Evolutionary conservation across 192 early-diverging fungal species (phyloP).

Genomic region (Cetraspora pellucida): DNA sequence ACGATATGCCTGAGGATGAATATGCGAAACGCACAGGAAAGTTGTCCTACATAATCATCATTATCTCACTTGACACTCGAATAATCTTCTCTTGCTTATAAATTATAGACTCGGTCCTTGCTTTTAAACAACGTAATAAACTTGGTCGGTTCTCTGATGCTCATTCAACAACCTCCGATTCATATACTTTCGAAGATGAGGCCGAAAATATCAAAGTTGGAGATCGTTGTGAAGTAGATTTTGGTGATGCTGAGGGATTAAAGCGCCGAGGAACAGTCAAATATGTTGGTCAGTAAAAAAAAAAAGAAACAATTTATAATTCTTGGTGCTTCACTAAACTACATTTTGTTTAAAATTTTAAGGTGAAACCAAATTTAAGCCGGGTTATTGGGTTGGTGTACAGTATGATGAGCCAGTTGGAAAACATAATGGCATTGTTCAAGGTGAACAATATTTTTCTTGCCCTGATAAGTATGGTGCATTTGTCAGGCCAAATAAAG

Average conservation of each 20-base stretch:
- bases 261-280: slow-evolving; percentile 64
- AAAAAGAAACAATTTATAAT: background rate
- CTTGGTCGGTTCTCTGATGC: slow-evolving; percentile 82
- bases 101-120: slow-evolving; percentile 75
- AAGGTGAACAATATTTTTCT: slow-evolving; percentile 77
- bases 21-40: slow-evolving; percentile 80
- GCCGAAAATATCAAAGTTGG: slow-evolving; percentile 71
- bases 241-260: slow-evolving; percentile 54
- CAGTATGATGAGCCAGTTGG: slow-evolving; percentile 97
- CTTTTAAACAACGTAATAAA: slow-evolving; percentile 88
- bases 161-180: slow-evolving; percentile 42
- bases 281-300: slow-evolving; percentile 65
- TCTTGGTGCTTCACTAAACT: background rate
- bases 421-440: slow-evolving; percentile 88
- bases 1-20: slow-evolving; percentile 85
- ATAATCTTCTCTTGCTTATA: background rate
- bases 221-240: slow-evolving; percentile 79
- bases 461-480: slow-evolving; percentile 77
- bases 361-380: slow-evolving; percentile 73
- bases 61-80: background rate
- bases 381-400: slow-evolving; percentile 92
- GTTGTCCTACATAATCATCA: background rate
- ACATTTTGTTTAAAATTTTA: slow-evolving; percentile 18
- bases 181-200: slow-evolving; percentile 60
- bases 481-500: slow-evolving; percentile 88